A percentile compares a stretch with the other conserved stretches of the same genome.
Evolutionary conservation across 345 rosid species (phyloP).

Genomic region (Luvunga scandens): DNA sequence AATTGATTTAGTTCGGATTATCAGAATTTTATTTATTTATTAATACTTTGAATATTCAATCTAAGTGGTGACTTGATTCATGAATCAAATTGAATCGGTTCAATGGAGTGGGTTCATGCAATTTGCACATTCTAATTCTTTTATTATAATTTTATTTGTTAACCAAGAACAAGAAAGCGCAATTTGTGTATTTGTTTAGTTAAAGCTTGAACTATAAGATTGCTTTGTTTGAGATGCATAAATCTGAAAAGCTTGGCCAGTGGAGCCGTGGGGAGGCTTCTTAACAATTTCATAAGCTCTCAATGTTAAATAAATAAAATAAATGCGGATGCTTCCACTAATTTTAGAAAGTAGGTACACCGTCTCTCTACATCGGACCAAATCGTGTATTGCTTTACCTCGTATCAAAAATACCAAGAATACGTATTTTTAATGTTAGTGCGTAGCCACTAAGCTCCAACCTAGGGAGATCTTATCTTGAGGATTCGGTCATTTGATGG

Average conservation of each 20-base stretch:
- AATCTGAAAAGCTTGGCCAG: neutral
- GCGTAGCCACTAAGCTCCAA: slow-evolving; percentile 1
- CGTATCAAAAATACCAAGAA: too few relatives aligned
- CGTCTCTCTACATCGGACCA: neutral
- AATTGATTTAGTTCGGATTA: too few relatives aligned
- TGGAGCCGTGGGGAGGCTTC: neutral
- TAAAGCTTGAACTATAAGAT: neutral
- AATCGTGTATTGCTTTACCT: neutral
- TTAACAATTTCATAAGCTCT: neutral
- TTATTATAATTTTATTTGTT: too few relatives aligned
- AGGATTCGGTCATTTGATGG: neutral
- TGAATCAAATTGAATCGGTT: neutral
- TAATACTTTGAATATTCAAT: too few relatives aligned
- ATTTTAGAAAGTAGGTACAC: neutral
- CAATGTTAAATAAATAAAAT: neutral
- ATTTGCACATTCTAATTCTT: too few relatives aligned
- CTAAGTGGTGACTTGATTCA: neutral
- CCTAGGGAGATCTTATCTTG: neutral
- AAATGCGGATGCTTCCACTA: neutral
- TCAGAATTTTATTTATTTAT: too few relatives aligned
- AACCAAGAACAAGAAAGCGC: too few relatives aligned
- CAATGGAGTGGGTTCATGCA: too few relatives aligned
- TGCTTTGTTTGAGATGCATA: neutral
- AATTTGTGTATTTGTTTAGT: too few relatives aligned
- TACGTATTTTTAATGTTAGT: neutral